Percentiles rank a stretch among this genome's conserved stretches.
Conservation (phyloP, 2,329 filamentous ascomycete species). For the Colletotrichum euphorbiae region DNA sequence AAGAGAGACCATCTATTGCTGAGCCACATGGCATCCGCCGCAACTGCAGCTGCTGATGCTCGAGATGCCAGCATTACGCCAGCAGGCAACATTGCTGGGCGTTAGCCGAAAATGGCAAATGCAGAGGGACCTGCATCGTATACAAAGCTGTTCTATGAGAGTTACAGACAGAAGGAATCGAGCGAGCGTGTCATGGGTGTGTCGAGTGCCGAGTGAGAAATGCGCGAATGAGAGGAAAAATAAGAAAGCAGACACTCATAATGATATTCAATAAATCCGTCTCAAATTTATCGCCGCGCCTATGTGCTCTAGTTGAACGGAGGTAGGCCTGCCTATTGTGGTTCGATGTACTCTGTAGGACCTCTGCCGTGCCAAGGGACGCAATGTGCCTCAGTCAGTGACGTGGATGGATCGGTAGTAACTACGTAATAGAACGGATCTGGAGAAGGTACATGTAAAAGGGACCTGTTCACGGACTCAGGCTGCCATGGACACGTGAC, state of each 20-base stretch:
- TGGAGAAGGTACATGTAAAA: neutral
- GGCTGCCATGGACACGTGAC: no score
- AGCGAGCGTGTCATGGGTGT: neutral
- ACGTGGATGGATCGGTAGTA: neutral
- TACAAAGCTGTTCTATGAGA: neutral
- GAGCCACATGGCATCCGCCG: conserved; percentile 52
- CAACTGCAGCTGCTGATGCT: conserved; percentile 47
- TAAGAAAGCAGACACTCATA: neutral
- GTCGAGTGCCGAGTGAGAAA: conserved; percentile 1
- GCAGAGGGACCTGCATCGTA: neutral
- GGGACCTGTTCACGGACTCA: conserved; percentile 1
- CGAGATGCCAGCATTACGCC: conserved; percentile 27
- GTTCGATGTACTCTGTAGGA: no score
- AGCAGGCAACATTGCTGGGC: conserved; percentile 24
- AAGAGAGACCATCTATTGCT: conserved; percentile 46
- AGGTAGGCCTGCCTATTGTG: no score
- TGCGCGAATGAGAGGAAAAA: neutral
- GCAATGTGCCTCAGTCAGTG: no score
- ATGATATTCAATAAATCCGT: neutral
- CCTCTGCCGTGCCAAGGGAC: no score
- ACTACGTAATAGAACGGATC: neutral
- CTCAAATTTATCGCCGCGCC: neutral
- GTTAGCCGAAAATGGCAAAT: conserved; percentile 5
- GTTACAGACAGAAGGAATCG: neutral
- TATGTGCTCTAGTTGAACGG: neutral